Evolutionary conservation across 2,329 filamentous ascomycete species (phyloP).

Genomic region (Colletotrichum phormii): DNA sequence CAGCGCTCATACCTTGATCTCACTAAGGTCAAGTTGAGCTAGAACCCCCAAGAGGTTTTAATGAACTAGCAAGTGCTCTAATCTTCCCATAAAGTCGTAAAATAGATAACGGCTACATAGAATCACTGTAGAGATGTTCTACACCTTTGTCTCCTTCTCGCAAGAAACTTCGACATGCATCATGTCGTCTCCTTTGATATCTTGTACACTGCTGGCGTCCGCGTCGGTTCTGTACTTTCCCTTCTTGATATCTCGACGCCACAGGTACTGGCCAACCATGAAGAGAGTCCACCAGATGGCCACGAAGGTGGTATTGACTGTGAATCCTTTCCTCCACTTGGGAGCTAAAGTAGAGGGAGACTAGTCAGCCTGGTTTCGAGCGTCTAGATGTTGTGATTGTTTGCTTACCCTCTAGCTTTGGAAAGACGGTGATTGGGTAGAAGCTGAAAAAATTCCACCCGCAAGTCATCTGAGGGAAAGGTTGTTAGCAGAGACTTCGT

Average conservation of each 20-base stretch:
- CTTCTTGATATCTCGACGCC: not conserved
- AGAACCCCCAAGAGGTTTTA: too few species aligned
- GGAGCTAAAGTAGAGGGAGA: not conserved
- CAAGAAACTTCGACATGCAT: too few species aligned
- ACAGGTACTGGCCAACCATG: constrained; percentile 17
- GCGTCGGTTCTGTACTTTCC: not conserved
- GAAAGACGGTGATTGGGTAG: constrained; percentile 36
- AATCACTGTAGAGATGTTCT: too few species aligned
- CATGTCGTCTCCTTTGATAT: not conserved
- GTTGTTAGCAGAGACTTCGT: too few species aligned
- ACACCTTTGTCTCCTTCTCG: too few species aligned
- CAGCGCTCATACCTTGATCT: too few species aligned
- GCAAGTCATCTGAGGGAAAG: constrained; percentile 16
- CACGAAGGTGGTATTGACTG: constrained; percentile 32
- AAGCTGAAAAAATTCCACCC: constrained; percentile 37
- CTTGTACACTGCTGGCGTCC: not conserved
- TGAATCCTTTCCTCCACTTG: constrained; percentile 36
- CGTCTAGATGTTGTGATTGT: too few species aligned
- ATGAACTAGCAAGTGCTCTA: too few species aligned
- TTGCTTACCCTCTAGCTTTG: constrained; percentile 29
- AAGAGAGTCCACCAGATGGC: constrained; percentile 21
- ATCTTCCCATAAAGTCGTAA: too few species aligned
- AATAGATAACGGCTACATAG: too few species aligned
- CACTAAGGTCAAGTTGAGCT: too few species aligned
- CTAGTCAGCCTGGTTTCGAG: too few species aligned